Base-by-base conservation (phyloP, 2,329 filamentous ascomycete genomes). In the Hypoxylon rubiginosum region DNA sequence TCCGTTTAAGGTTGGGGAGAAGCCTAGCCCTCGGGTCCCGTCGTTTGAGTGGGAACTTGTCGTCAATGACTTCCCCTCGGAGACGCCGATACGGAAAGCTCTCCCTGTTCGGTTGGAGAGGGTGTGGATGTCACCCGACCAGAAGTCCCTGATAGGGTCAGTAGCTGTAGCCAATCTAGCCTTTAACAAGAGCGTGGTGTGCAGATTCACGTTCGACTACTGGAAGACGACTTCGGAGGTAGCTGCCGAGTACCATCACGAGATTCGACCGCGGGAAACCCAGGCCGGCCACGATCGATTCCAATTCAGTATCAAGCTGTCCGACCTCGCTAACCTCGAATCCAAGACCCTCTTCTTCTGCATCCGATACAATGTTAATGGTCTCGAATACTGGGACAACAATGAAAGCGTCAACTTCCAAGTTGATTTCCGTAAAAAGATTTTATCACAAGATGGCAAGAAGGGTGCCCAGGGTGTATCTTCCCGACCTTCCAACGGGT, bases 211-310 rank as follows among this genome's bases (percentile, higher is more conserved):
- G 0, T 86, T 97, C 50, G 96, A 99, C 79, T 96, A 97, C 81
- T 99, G 96, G 96, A 97, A 97, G 85, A 99, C 96, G 0, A 97
- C 94, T 0, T 99, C 96, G 0, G 96, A 99, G 77, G 92, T 98
- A 1, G 86, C 86, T 39, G 95, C 93, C n/a, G 94, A 97, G 74
- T 99, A 88, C 82, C 91, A 90, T 77, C 88, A 92, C 67, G 92
- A 96, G 80, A 87, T 95, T 49, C 88, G 89, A 46, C 88, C 88
- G 28, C 88, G 88, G 71, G 88, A 91, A 45, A 83, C 82, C 3
- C 82, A 87, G 21, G 85, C 91, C 72, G 89, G 91, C 51, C 91
- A 91, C 72, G 96, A 99, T 78, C 89, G 93, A 41, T 99, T 99
- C 82, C 92, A 90, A 76, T 99, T 99, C 81, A 93, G 89, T 79